A percentile compares a stretch with the other conserved stretches of the same genome.
These are phyloP conservation scores for Cladosporium sp. DNA, from an alignment of 2,329 filamentous ascomycete species.

Conservation along the genomic window DNA sequence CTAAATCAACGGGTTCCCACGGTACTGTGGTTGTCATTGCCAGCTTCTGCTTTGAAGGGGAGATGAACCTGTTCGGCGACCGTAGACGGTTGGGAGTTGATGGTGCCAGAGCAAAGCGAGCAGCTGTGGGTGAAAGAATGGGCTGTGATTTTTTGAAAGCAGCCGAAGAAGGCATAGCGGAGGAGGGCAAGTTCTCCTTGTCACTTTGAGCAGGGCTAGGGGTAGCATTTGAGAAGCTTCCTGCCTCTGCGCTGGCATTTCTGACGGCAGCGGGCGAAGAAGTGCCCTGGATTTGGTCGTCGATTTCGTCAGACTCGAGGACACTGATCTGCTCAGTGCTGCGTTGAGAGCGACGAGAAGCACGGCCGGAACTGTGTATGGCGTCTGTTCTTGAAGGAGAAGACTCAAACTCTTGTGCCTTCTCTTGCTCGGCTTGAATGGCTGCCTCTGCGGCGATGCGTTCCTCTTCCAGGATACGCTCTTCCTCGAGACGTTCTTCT, in stretches of 20 bases:
- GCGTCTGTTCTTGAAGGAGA: constrained; percentile 32
- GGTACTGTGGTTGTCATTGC: constrained; percentile 55
- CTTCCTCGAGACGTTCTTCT: constrained; percentile 5
- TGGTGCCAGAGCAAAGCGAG: constrained; percentile 45
- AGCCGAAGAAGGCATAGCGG: constrained; percentile 31
- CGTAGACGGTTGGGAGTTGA: constrained; percentile 38
- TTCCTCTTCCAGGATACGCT: constrained; percentile 1
- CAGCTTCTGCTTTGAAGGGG: constrained; percentile 48
- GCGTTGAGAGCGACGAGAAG: constrained; percentile 26
- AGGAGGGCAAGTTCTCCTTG: constrained; percentile 40
- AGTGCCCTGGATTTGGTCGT: background rate
- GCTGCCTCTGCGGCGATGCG: constrained; percentile 17
- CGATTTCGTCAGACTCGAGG: constrained; percentile 12
- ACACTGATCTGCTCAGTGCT: constrained; percentile 19
- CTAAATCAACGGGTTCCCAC: constrained; percentile 77
- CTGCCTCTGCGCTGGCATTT: constrained; percentile 1
- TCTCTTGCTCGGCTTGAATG: constrained; percentile 31
- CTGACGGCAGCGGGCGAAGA: constrained; percentile 8
- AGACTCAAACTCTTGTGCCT: constrained; percentile 38
- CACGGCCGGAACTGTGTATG: constrained; percentile 3
- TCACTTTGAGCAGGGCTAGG: constrained; percentile 39
- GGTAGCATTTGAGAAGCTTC: constrained; percentile 46
- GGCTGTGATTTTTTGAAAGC: constrained; percentile 32
- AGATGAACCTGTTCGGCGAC: constrained; percentile 29
- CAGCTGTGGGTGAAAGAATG: constrained; percentile 33